Percentiles rank a stretch among this genome's conserved stretches.
These are phyloP conservation scores for Trametes sanguinea DNA, from an alignment of 768 basidiomycete species.

Conservation along the genomic window DNA sequence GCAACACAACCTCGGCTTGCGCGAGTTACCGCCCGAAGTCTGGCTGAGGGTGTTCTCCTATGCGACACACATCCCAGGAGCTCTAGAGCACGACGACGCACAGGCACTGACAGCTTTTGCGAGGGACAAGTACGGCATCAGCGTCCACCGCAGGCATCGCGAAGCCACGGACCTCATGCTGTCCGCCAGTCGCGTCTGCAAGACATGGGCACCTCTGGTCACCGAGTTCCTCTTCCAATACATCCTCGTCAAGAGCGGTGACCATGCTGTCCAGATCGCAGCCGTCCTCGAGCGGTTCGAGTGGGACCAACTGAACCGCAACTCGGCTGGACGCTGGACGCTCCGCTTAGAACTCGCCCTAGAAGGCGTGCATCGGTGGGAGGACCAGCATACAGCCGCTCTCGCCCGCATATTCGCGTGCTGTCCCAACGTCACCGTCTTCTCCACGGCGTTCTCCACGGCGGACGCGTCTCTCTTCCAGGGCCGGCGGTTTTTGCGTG, in stretches of 20 bases:
- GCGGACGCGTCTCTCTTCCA: slow-evolving; percentile 12
- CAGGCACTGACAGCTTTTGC: slow-evolving; percentile 13
- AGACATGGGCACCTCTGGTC: slow-evolving; percentile 17
- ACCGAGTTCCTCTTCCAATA: slow-evolving; percentile 21
- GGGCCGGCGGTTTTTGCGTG: background rate
- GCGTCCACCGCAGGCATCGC: slow-evolving; percentile 16
- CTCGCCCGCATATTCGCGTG: slow-evolving; percentile 11
- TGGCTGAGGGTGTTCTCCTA: slow-evolving; percentile 20
- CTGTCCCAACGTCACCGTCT: slow-evolving; percentile 20
- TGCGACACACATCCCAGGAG: slow-evolving; percentile 24
- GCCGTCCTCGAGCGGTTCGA: background rate
- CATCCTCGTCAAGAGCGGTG: slow-evolving; percentile 20
- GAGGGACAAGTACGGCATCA: slow-evolving; percentile 22
- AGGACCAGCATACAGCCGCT: slow-evolving; percentile 13
- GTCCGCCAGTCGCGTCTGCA: slow-evolving; percentile 19
- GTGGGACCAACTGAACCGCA: background rate
- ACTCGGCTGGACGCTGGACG: slow-evolving; percentile 9
- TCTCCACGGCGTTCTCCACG: slow-evolving; percentile 23
- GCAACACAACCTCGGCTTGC: background rate
- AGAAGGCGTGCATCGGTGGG: slow-evolving; percentile 23
- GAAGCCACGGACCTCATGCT: slow-evolving; percentile 21
- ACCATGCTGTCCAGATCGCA: slow-evolving; percentile 16
- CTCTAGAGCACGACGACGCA: slow-evolving; percentile 2
- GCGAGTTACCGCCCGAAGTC: slow-evolving; percentile 16
- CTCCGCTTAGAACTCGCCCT: slow-evolving; percentile 23